Conservation (phyloP, 2,329 filamentous ascomycete genomes). For the Cryphonectria radicalis region DNA sequence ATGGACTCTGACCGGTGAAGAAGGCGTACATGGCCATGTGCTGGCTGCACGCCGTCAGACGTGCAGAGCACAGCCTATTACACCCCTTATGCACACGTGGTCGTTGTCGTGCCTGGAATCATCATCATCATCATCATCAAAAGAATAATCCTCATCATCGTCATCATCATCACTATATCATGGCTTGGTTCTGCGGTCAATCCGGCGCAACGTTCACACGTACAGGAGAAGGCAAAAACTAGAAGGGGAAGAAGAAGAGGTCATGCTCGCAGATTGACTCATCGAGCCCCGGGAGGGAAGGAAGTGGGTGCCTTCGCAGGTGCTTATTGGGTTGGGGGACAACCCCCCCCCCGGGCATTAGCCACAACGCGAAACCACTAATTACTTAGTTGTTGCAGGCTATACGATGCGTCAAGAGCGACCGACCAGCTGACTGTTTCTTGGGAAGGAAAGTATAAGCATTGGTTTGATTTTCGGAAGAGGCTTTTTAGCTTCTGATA, state of each 20-base stretch:
- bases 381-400: neutral
- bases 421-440: constrained; percentile 8
- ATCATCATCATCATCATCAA: neutral
- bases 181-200: neutral
- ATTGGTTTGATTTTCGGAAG: neutral
- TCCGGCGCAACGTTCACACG: constrained; percentile 11
- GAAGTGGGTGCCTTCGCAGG: neutral
- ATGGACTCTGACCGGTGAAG: constrained; percentile 20
- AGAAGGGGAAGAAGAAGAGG: neutral
- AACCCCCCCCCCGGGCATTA: neutral
- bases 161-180: neutral
- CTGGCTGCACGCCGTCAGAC: constrained; percentile 11
- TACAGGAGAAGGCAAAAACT: neutral
- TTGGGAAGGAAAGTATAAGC: neutral
- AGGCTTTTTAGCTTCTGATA: neutral
- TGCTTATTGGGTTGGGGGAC: neutral
- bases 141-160: neutral
- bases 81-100: constrained; percentile 1
- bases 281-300: neutral
- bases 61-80: constrained; percentile 14
- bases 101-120: neutral
- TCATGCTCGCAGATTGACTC: constrained; percentile 8
- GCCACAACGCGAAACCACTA: neutral
- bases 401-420: neutral
- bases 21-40: neutral